These are phyloP conservation scores for Trametes polyzona DNA, from an alignment of 1,284 basidiomycete genomes.

Conservation along the genomic window DNA sequence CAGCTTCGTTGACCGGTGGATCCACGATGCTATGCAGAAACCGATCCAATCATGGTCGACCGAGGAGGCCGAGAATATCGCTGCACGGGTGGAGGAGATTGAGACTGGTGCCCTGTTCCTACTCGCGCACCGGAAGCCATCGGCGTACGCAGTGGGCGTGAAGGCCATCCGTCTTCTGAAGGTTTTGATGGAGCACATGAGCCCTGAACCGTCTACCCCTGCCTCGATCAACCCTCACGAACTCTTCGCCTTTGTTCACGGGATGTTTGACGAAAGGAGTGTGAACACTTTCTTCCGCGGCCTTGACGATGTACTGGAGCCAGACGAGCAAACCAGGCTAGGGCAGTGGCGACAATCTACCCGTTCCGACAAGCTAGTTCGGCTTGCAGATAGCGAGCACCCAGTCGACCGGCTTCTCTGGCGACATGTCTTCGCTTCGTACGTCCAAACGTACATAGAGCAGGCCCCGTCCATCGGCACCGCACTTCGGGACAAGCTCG, in stretches of 20 bases:
- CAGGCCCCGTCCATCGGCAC: slow-evolving; percentile 48
- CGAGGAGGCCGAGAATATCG: slow-evolving; percentile 42
- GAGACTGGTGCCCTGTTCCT: slow-evolving; percentile 82
- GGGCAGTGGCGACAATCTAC: slow-evolving; percentile 64
- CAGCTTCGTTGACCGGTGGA: slow-evolving; percentile 75
- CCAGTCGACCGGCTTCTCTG: slow-evolving; percentile 71
- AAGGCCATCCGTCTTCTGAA: slow-evolving; percentile 59
- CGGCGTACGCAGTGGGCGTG: slow-evolving; percentile 60
- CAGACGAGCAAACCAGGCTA: slow-evolving; percentile 58
- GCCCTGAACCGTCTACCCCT: slow-evolving; percentile 36
- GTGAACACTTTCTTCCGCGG: slow-evolving; percentile 52
- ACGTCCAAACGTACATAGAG: slow-evolving; percentile 60
- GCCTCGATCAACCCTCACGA: slow-evolving; percentile 37
- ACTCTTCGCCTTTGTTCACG: slow-evolving; percentile 57
- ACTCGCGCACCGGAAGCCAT: slow-evolving; percentile 62
- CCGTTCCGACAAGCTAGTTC: slow-evolving; percentile 56
- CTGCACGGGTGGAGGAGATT: slow-evolving; percentile 58
- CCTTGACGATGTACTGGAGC: slow-evolving; percentile 67
- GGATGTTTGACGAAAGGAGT: slow-evolving; percentile 37
- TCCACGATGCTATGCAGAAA: slow-evolving; percentile 48
- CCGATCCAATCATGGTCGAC: slow-evolving; percentile 43
- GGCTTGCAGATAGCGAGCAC: slow-evolving; percentile 68
- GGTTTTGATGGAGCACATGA: slow-evolving; percentile 41
- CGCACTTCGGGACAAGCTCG: slow-evolving; percentile 64
- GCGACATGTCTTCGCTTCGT: slow-evolving; percentile 68